Base-by-base conservation (phyloP, 345 rosid genomes). In the Gossypium bickii region DNA sequence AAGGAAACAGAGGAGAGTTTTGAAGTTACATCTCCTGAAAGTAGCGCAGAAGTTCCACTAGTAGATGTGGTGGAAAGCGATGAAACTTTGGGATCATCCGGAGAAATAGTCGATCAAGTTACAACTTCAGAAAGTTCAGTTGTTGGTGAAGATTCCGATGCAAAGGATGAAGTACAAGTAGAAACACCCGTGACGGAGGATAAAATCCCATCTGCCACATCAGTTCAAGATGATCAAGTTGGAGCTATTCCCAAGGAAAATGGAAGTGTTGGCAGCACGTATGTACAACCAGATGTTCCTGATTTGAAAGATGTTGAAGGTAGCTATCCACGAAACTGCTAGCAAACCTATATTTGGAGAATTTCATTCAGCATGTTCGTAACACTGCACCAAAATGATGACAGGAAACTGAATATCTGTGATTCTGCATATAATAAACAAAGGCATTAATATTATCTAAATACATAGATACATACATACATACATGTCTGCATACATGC, bases 61-160 rank as follows among this genome's bases (percentile, higher is more conserved):
- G 72, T 71, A 53, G 82, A 78, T 25, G 79, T 53, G n/a, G 77
- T 65, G 62, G 65, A 79, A 49, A 67, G 66, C 62, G 72, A 67
- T 74, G 81, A 68, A 70, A 71, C 63, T 15, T 60, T 80, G n/a
- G 75, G 68, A 12, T 63, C 75, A 53, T 75, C 89, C 70, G 88
- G 48, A 24, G 91, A 80, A 73, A 74, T 78, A 78, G 59, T 71
- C 68, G 81, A 76, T 74, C 84, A 84, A 80, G 76, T 80, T 29
- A 29, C 34, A 49, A 13, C 87, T 74, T 79, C 87, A 53, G 87
- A 77, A 71, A 77, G 76, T 80, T 77, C 86, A 58, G 5, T 29
- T 29, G 79, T 55, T 63, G 82, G 70, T 71, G 84, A 76, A 76
- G 75, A 29, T 52, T 70, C 73, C 1, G 5, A 29, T 29, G 5